These are phyloP conservation scores for Nakazawaea anatomiae DNA, from an alignment of 805 yeast species.

Conservation along the genomic window DNA sequence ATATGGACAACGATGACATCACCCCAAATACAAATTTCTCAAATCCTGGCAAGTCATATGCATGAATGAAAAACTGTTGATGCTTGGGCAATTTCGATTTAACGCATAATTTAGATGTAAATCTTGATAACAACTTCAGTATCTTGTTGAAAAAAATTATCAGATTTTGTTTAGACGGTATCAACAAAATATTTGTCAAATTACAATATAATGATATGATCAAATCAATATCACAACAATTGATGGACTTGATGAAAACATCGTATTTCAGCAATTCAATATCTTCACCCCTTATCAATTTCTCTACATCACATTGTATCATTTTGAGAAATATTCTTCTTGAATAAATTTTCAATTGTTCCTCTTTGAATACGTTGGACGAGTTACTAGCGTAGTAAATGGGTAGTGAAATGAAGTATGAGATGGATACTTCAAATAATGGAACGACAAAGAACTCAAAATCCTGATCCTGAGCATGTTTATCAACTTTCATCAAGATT, in stretches of 20 bases:
- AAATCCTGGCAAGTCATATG: neutral
- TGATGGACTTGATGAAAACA: neutral
- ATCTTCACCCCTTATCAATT: neutral
- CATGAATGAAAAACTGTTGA: neutral
- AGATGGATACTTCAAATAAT: neutral
- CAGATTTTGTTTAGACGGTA: neutral
- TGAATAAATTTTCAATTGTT: neutral
- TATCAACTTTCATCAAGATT: conserved; percentile 1
- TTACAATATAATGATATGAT: neutral
- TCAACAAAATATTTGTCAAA: neutral
- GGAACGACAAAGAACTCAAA: neutral
- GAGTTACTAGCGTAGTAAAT: conserved; percentile 1
- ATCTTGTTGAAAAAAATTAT: neutral
- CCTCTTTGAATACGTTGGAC: neutral
- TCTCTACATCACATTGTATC: neutral
- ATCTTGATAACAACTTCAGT: neutral
- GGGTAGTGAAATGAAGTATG: neutral
- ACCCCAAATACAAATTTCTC: neutral
- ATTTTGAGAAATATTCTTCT: neutral
- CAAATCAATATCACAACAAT: neutral
- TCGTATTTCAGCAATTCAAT: neutral
- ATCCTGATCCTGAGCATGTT: neutral
- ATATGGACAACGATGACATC: neutral
- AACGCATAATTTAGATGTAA: neutral
- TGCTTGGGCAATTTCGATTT: neutral